Conservation (phyloP, 345 rosid species). For the Pseudoturritis turrita region DNA sequence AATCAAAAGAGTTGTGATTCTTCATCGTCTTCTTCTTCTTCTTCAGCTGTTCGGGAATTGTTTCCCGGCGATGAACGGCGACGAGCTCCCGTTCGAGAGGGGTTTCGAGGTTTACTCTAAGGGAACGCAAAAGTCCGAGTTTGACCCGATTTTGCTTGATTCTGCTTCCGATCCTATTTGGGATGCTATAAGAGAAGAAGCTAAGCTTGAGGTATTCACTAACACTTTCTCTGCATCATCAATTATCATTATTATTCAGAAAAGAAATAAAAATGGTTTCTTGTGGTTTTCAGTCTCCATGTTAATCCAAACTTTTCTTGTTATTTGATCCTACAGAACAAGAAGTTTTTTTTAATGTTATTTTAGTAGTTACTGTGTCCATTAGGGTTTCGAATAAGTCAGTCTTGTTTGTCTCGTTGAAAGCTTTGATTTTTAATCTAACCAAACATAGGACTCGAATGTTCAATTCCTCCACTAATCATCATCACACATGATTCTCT, state of each 20-base stretch:
- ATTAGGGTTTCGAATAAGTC: constrained; percentile 11
- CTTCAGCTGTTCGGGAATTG: constrained; percentile 22
- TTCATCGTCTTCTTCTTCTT: constrained; percentile 8
- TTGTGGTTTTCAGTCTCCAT: background rate
- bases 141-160: constrained; percentile 27
- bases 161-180: constrained; percentile 74
- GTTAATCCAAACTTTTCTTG: background rate
- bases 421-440: background rate
- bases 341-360: background rate
- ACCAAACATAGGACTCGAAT: constrained; percentile 1
- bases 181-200: constrained; percentile 71
- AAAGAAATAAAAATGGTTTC: background rate
- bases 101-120: constrained; percentile 69
- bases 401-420: background rate
- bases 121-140: constrained; percentile 39
- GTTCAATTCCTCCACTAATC: background rate
- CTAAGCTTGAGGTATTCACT: constrained; percentile 66
- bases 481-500: background rate
- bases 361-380: background rate
- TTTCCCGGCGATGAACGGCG: constrained; percentile 18
- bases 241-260: background rate
- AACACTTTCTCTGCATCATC: background rate
- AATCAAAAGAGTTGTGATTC: constrained; percentile 28
- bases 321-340: background rate
- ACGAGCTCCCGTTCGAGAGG: constrained; percentile 49